These are phyloP conservation scores for Linum tenue DNA, from an alignment of 345 rosid genomes.

Conservation along the genomic window DNA sequence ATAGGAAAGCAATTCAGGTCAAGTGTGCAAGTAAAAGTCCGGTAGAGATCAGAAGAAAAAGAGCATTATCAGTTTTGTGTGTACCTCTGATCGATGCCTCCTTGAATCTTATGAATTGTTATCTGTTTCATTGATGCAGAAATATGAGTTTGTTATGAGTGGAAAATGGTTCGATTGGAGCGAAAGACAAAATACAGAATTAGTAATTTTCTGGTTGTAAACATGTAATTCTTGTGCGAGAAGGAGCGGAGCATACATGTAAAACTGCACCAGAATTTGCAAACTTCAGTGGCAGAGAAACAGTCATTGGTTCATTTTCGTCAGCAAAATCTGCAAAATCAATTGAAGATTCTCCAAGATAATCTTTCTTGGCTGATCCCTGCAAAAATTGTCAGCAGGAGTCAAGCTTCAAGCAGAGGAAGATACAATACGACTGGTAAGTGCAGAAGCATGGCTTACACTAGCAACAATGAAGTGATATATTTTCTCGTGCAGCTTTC, in stretches of 20 bases:
- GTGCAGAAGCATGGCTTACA: conserved; percentile 32
- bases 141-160: conserved; percentile 11
- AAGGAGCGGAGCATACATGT: conserved; percentile 48
- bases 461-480: conserved; percentile 63
- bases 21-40: background rate
- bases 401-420: background rate
- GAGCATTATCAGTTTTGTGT: background rate
- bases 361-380: conserved; percentile 60
- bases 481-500: conserved; percentile 57
- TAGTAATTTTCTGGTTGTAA: background rate
- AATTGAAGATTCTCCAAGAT: conserved; percentile 64
- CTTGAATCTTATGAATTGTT: conserved; percentile 39
- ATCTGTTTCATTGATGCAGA: conserved; percentile 38
- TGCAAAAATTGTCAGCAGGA: conserved; percentile 15
- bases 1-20: background rate
- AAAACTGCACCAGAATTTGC: conserved; percentile 54
- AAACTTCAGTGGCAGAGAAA: conserved; percentile 68
- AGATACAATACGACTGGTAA: background rate
- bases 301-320: conserved; percentile 44
- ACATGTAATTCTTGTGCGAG: background rate
- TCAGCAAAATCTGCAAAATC: conserved; percentile 75
- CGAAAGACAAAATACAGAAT: background rate
- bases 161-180: background rate
- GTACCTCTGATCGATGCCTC: conserved; percentile 17
- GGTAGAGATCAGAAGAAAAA: conserved; percentile 6